Evolutionary conservation across 768 basidiomycete genomes (phyloP), one percentile per base, ranked within the genome.

Genomic region (Lactarius vividus): DNA sequence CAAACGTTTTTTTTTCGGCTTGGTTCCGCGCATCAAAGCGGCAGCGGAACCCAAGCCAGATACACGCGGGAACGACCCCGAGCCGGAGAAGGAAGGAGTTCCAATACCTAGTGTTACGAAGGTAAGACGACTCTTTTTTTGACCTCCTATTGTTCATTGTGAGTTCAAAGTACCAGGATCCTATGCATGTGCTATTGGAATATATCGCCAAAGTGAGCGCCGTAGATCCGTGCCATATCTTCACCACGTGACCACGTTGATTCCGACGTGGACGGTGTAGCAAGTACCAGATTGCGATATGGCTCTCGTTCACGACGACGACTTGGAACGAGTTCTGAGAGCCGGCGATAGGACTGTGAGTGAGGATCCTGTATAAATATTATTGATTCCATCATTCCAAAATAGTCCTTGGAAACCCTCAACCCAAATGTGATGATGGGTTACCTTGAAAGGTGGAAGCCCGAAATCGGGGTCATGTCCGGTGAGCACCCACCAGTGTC

Each of bases 101-200:
- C 10, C n/a, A n/a, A n/a, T n/a, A 44, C 20, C 20, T 44, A n/a
- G 8, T 3, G n/a, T n/a, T 44, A 3, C 44, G 8, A 18, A n/a
- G 20, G 44, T 44, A 44, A 44, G 44, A 44, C 1, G 0, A 44
- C 20, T n/a, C 20, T 10, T n/a, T n/a, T n/a, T n/a, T 44, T 20
- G 8, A 1, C 4, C n/a, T 18, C 0, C 8, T 10, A 9, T 0
- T 44, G 0, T 44, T 20, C 3, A 7, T 3, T 0, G 20, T 4
- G 20, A 0, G 2, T 10, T 44, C 44, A 8, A n/a, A 44, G 44
- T 10, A n/a, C 20, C 44, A 9, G 44, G 44, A 44, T n/a, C 44
- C 44, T 44, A 20, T 44, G 44, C 44, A 44, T 2, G 44, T 44
- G 9, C n/a, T 44, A 44, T n/a, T 44, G 9, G 44, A 44, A 20